phyloP scores from a whole-genome alignment of 1,284 basidiomycete genomes.

The Cerrena zonata region DNA sequence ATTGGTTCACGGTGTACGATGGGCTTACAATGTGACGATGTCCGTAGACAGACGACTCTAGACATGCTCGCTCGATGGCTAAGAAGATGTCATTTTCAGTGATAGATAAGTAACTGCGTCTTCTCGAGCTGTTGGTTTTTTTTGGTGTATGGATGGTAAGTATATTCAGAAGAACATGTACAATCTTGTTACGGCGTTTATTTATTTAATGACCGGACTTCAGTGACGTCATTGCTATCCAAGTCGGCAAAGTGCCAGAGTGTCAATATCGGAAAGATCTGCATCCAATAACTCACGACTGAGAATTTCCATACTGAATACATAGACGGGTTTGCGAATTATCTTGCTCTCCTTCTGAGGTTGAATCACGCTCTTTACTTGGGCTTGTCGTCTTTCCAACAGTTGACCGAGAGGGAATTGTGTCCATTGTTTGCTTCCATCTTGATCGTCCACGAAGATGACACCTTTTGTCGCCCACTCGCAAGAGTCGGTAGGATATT shows the following conservation, averaged over 20 bases:
- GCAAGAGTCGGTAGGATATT: constrained; percentile 1
- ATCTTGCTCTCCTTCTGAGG: constrained; percentile 3
- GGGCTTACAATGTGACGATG: too few species aligned
- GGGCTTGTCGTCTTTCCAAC: constrained; percentile 10
- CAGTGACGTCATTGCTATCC: too few species aligned
- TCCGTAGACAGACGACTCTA: too few species aligned
- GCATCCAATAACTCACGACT: constrained; percentile 15
- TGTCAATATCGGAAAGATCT: neutral
- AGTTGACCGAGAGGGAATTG: constrained; percentile 11
- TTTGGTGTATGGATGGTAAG: too few species aligned
- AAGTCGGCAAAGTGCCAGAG: neutral
- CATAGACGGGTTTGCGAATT: constrained; percentile 17
- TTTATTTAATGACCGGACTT: too few species aligned
- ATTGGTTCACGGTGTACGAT: too few species aligned
- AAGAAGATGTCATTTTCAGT: too few species aligned
- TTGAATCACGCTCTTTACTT: neutral
- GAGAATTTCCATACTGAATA: constrained; percentile 21
- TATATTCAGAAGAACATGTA: too few species aligned
- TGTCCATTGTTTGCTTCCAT: constrained; percentile 6
- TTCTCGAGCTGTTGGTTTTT: too few species aligned
- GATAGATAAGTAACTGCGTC: too few species aligned
- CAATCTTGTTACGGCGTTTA: too few species aligned
- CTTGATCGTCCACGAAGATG: constrained; percentile 22
- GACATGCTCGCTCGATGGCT: too few species aligned
- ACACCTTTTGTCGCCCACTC: constrained; percentile 23